phyloP scores from a whole-genome alignment of 2,329 filamentous ascomycete genomes.

The Bipolaris sorokiniana region DNA sequence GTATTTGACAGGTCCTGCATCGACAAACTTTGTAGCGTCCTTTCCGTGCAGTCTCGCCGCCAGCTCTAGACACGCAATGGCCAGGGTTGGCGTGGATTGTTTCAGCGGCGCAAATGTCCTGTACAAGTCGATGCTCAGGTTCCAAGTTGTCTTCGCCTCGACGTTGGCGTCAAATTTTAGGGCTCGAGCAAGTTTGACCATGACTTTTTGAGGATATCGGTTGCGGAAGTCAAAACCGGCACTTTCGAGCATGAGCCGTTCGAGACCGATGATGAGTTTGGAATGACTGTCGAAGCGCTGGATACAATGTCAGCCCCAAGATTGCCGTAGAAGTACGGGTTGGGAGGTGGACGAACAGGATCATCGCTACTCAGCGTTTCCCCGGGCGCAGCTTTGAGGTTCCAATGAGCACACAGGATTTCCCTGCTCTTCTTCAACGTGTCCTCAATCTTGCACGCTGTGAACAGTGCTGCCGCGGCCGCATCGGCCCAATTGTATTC shows the following conservation, averaged over 20 bases:
- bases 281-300: slow-evolving; percentile 81
- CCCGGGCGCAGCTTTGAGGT: slow-evolving; percentile 73
- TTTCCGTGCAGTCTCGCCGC: slow-evolving; percentile 71
- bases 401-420: slow-evolving; percentile 88
- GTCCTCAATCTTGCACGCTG: slow-evolving; percentile 96
- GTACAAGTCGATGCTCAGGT: slow-evolving; percentile 86
- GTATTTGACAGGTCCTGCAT: slow-evolving; percentile 56
- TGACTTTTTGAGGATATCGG: slow-evolving; percentile 81
- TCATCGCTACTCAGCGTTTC: slow-evolving; percentile 80
- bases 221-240: slow-evolving; percentile 93
- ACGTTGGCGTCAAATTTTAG: slow-evolving; percentile 60
- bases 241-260: slow-evolving; percentile 90
- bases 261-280: slow-evolving; percentile 84
- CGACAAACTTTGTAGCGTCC: slow-evolving; percentile 57
- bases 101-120: slow-evolving; percentile 93
- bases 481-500: slow-evolving; percentile 88
- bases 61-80: slow-evolving; percentile 80
- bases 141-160: slow-evolving; percentile 74
- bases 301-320: slow-evolving; percentile 1
- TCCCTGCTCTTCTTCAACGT: slow-evolving; percentile 96
- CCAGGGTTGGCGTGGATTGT: slow-evolving; percentile 84
- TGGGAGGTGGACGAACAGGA: slow-evolving; percentile 61
- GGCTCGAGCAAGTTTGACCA: slow-evolving; percentile 77
- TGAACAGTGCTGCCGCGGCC: slow-evolving; percentile 84
- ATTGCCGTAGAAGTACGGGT: too few relatives aligned